A percentile compares a stretch with the other conserved stretches of the same genome.
These are phyloP conservation scores for Apiospora aurea DNA, from an alignment of 2,329 filamentous ascomycete genomes.

Conservation along the genomic window DNA sequence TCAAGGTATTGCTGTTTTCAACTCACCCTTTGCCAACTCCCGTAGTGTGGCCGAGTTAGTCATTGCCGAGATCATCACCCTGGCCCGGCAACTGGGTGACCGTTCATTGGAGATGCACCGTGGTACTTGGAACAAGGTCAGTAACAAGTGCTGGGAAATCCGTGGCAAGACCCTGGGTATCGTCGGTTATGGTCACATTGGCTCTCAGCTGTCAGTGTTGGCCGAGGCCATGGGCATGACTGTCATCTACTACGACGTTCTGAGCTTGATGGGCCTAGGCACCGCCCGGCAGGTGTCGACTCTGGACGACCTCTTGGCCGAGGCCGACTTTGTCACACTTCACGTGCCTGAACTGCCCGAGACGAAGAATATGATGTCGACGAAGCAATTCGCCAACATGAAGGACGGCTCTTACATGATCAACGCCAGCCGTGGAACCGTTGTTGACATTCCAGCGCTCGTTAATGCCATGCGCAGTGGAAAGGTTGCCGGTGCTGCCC, in stretches of 20 bases:
- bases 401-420: slow-evolving; percentile 92
- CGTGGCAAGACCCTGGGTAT: slow-evolving; percentile 97
- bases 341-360: slow-evolving; percentile 95
- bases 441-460: slow-evolving; percentile 92
- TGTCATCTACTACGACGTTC: slow-evolving; percentile 95
- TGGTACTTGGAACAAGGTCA: slow-evolving; percentile 98
- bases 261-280: slow-evolving; percentile 93
- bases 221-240: slow-evolving; percentile 98
- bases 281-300: slow-evolving; percentile 84
- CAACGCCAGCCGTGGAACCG: slow-evolving; percentile 92
- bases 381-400: slow-evolving; percentile 82
- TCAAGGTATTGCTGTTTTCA: slow-evolving; percentile 95
- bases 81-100: slow-evolving; percentile 92
- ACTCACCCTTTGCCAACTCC: slow-evolving; percentile 98
- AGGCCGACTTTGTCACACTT: slow-evolving; percentile 90
- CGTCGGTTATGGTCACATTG: slow-evolving; percentile 96
- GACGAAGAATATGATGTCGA: slow-evolving; percentile 91
- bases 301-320: slow-evolving; percentile 76
- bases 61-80: slow-evolving; percentile 89
- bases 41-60: slow-evolving; percentile 96
- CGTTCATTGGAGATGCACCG: slow-evolving; percentile 93
- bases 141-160: slow-evolving; percentile 96
- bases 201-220: slow-evolving; percentile 91
- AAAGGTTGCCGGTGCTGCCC: slow-evolving; percentile 90
- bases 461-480: slow-evolving; percentile 86